phyloP scores from a whole-genome alignment of 768 basidiomycete genomes.

The Termitomyces bulborhizus region DNA sequence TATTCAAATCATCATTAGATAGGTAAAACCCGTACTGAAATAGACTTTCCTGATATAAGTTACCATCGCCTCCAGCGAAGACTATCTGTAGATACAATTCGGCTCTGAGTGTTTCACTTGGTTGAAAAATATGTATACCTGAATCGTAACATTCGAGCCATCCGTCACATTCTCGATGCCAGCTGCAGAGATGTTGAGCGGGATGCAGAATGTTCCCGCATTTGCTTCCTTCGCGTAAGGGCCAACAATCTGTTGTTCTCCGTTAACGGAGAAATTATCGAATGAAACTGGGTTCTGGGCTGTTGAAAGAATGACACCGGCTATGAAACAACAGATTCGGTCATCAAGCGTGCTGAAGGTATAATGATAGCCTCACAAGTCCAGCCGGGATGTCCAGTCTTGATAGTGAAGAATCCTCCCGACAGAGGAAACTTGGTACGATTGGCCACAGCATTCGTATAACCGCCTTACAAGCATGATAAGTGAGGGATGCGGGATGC shows the following conservation, averaged over 20 bases:
- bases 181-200: slow-evolving; percentile 47
- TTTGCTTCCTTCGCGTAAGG: slow-evolving; percentile 41
- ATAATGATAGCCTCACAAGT: slow-evolving; percentile 29
- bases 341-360: neutral
- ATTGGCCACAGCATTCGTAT: slow-evolving; percentile 42
- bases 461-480: slow-evolving; percentile 45
- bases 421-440: slow-evolving; percentile 65
- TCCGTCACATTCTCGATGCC: slow-evolving; percentile 40
- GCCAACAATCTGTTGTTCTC: slow-evolving; percentile 26
- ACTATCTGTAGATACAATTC: neutral
- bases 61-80: neutral
- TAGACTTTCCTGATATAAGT: neutral
- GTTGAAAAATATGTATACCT: slow-evolving; percentile 20
- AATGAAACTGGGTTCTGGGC: slow-evolving; percentile 56
- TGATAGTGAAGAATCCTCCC: slow-evolving; percentile 51
- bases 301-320: slow-evolving; percentile 51
- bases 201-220: slow-evolving; percentile 59
- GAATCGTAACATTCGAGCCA: slow-evolving; percentile 69
- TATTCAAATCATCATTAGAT: slow-evolving; percentile 20
- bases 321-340: slow-evolving; percentile 18
- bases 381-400: slow-evolving; percentile 52
- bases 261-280: slow-evolving; percentile 44
- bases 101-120: neutral
- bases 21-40: neutral
- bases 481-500: too few species aligned